Conservation (phyloP, 78 protist genomes). For the Dictyostelium citrinum region DNA sequence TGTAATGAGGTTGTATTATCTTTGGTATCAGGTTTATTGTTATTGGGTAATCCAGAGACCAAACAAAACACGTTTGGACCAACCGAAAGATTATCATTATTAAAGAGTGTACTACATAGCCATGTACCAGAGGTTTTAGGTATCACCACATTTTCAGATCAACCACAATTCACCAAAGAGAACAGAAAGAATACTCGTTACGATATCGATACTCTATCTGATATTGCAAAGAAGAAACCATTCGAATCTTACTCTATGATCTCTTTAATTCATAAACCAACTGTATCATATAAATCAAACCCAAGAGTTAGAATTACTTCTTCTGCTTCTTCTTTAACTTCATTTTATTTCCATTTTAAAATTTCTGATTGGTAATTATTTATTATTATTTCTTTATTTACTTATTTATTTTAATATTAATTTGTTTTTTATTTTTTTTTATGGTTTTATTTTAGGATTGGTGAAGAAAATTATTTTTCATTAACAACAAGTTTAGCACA, state of each 20-base stretch:
- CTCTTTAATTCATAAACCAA: conserved; percentile 25
- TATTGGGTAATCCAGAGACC: conserved; percentile 11
- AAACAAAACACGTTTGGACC: conserved; percentile 50
- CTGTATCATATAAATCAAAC: background rate
- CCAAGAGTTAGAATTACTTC: conserved; percentile 27
- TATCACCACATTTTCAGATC: background rate
- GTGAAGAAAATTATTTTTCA: conserved; percentile 25
- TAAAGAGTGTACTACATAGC: conserved; percentile 19
- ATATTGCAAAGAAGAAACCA: conserved; percentile 18
- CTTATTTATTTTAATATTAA: too few species aligned
- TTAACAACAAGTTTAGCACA: conserved; percentile 35
- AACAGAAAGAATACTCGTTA: background rate
- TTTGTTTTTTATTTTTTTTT: background rate
- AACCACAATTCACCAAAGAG: background rate
- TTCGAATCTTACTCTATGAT: conserved; percentile 19
- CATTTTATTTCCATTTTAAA: conserved; percentile 42
- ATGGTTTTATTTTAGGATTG: background rate
- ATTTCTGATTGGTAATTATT: conserved; percentile 53
- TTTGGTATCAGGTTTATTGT: conserved; percentile 19
- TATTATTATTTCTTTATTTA: too few species aligned
- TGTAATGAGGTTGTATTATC: conserved; percentile 75
- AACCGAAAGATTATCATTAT: background rate
- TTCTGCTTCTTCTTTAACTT: background rate
- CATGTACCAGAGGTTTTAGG: conserved; percentile 58
- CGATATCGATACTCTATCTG: conserved; percentile 16